Evolutionary conservation across 768 basidiomycete genomes (phyloP).

Genomic region (Leccinum broughii): DNA sequence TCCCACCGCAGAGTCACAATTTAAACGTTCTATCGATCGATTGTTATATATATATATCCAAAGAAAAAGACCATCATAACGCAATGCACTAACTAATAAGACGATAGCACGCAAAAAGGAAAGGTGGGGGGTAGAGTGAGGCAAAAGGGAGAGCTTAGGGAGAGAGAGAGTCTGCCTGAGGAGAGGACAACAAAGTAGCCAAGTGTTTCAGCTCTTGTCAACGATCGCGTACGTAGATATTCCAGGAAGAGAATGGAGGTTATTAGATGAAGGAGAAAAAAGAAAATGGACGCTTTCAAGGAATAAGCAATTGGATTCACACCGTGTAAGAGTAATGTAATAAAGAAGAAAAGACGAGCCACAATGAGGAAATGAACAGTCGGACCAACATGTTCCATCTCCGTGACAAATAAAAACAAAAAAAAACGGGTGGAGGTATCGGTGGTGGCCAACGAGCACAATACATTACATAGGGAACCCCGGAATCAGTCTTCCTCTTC

Average conservation of each 20-base stretch:
- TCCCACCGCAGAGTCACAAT: background rate
- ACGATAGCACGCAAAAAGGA: constrained; percentile 3
- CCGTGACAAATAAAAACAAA: constrained; percentile 1
- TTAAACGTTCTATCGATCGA: background rate
- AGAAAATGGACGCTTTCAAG: constrained; percentile 3
- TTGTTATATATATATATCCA: background rate
- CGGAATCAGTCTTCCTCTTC: constrained; percentile 59
- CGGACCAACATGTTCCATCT: constrained; percentile 11
- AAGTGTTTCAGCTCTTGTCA: constrained; percentile 17
- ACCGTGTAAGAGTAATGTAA: constrained; percentile 4
- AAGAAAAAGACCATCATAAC: constrained; percentile 18
- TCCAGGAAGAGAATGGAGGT: constrained; percentile 8
- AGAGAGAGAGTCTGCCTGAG: constrained; percentile 14
- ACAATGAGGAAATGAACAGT: constrained; percentile 5
- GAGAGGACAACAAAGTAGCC: constrained; percentile 27
- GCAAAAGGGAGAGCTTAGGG: background rate
- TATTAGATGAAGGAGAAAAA: constrained; percentile 27
- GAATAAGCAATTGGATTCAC: constrained; percentile 14
- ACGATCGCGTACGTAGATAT: constrained; percentile 20
- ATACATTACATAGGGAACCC: constrained; percentile 22
- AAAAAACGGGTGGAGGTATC: constrained; percentile 24
- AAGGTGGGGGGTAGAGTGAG: background rate
- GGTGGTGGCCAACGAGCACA: constrained; percentile 23
- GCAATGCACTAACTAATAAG: constrained; percentile 17
- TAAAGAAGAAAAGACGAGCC: background rate